phyloP scores from a whole-genome alignment of 2,329 filamentous ascomycete genomes.

The Cytospora piceicola region DNA sequence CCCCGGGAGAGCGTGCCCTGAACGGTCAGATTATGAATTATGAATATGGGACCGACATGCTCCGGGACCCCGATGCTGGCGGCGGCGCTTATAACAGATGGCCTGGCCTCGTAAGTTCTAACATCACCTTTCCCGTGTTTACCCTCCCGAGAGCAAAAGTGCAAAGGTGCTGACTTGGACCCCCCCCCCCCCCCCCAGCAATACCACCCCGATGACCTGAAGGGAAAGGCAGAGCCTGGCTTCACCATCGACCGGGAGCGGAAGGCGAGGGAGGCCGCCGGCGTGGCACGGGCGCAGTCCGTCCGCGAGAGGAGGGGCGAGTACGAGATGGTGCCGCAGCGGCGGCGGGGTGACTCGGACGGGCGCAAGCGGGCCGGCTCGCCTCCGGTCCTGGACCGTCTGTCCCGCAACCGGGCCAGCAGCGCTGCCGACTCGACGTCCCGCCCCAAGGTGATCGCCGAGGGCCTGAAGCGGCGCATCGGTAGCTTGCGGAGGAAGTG shows the following conservation, averaged over 20 bases:
- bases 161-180: not conserved
- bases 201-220: slow-evolving; percentile 77
- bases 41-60: slow-evolving; percentile 83
- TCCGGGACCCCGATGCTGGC: slow-evolving; percentile 69
- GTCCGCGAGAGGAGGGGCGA: slow-evolving; percentile 40
- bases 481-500: slow-evolving; percentile 56
- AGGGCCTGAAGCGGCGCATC: slow-evolving; percentile 58
- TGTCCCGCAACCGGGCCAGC: slow-evolving; percentile 45
- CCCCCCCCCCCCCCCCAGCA: no score
- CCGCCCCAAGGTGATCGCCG: slow-evolving; percentile 48
- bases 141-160: not conserved
- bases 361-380: slow-evolving; percentile 33
- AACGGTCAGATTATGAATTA: slow-evolving; percentile 76
- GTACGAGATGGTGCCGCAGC: slow-evolving; percentile 55
- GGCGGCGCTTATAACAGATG: slow-evolving; percentile 81
- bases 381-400: slow-evolving; percentile 32
- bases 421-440: slow-evolving; percentile 44
- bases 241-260: slow-evolving; percentile 71
- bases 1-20: slow-evolving; percentile 70
- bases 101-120: slow-evolving; percentile 66
- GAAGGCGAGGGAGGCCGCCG: slow-evolving; percentile 57
- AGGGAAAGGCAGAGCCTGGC: slow-evolving; percentile 80
- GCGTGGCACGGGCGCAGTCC: slow-evolving; percentile 34
- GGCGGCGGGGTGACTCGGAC: slow-evolving; percentile 30
- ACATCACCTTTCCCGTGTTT: not conserved